phyloP scores from a whole-genome alignment of 1,284 basidiomycete species.

The Rhodotorula sp. region DNA sequence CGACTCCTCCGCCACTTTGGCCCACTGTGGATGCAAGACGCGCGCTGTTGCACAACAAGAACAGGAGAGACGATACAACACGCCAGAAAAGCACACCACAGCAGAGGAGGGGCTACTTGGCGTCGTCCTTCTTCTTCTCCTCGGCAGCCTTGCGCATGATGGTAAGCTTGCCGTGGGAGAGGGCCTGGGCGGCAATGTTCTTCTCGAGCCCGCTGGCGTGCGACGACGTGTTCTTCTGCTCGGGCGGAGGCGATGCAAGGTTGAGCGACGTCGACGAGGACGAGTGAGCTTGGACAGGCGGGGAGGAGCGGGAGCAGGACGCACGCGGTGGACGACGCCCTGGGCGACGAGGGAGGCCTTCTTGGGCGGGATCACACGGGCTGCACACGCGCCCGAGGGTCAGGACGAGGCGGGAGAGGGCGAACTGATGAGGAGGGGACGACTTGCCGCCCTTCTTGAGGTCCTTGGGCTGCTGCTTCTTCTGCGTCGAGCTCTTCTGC shows the following conservation, averaged over 20 bases:
- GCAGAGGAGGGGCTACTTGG: not conserved
- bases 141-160: slow-evolving; percentile 35
- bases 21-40: too few species aligned
- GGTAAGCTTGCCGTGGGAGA: slow-evolving; percentile 39
- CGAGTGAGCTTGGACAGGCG: not conserved
- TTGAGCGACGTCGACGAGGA: too few species aligned
- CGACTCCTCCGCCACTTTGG: too few species aligned
- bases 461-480: slow-evolving; percentile 34
- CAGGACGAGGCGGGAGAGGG: not conserved
- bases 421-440: not conserved
- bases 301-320: not conserved
- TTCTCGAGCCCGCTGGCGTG: slow-evolving; percentile 32
- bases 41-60: too few species aligned
- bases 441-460: slow-evolving; percentile 34
- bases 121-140: slow-evolving; percentile 18
- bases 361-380: slow-evolving; percentile 34
- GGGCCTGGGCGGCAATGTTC: slow-evolving; percentile 32
- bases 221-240: slow-evolving; percentile 33
- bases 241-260: not conserved
- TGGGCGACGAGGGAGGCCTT: slow-evolving; percentile 17
- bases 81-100: too few species aligned
- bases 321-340: slow-evolving; percentile 16
- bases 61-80: too few species aligned
- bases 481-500: slow-evolving; percentile 20
- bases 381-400: slow-evolving; percentile 3